These are phyloP conservation scores for Carpinus fangiana DNA, from an alignment of 306 rosid species.

Conservation along the genomic window DNA sequence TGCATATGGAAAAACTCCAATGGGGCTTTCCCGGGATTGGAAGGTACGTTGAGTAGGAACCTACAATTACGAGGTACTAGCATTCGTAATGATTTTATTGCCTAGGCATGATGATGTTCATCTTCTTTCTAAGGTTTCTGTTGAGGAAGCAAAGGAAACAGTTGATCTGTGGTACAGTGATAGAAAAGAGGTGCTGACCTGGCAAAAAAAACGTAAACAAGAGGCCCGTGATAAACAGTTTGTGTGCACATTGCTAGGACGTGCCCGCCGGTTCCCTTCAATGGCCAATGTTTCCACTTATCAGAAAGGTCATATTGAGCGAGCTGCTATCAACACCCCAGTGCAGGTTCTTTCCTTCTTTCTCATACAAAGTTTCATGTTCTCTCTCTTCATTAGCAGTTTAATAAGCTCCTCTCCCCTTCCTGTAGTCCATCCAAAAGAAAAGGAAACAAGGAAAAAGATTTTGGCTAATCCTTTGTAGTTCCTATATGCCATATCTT, in stretches of 20 bases:
- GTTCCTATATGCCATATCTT: not conserved
- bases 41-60: slow-evolving; percentile 49
- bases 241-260: slow-evolving; percentile 81
- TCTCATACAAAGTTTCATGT: slow-evolving; percentile 22
- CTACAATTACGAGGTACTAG: slow-evolving; percentile 11
- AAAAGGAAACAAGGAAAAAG: not conserved
- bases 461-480: not conserved
- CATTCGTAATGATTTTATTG: slow-evolving; percentile 19
- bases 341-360: slow-evolving; percentile 67
- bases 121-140: slow-evolving; percentile 66
- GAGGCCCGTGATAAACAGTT: slow-evolving; percentile 57
- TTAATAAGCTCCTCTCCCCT: not conserved
- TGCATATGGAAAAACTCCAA: slow-evolving; percentile 94
- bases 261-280: slow-evolving; percentile 79
- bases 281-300: slow-evolving; percentile 49
- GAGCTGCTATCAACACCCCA: slow-evolving; percentile 97
- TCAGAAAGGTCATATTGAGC: slow-evolving; percentile 87
- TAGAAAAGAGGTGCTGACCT: slow-evolving; percentile 72
- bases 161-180: slow-evolving; percentile 91
- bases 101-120: slow-evolving; percentile 5
- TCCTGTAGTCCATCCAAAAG: not conserved
- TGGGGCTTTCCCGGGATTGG: slow-evolving; percentile 95
- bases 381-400: slow-evolving; percentile 13
- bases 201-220: slow-evolving; percentile 78
- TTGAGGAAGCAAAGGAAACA: slow-evolving; percentile 82